A percentile compares a stretch with the other conserved stretches of the same genome.
Evolutionary conservation across 2,329 filamentous ascomycete species (phyloP).

Genomic region (Hypoxylon rubiginosum): DNA sequence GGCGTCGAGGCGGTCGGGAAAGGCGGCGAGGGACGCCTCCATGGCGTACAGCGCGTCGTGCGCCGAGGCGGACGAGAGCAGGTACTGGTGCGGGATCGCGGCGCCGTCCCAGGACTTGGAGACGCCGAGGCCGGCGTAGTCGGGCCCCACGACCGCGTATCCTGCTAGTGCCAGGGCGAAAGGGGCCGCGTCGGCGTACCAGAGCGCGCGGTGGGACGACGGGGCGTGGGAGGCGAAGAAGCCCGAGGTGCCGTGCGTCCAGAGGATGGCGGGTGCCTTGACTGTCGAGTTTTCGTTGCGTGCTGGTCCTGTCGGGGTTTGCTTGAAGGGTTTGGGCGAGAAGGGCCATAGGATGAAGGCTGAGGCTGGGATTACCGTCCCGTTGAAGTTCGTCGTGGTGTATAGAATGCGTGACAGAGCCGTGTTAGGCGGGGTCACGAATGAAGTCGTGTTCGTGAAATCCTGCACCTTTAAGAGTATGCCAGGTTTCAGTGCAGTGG

Average conservation of each 20-base stretch:
- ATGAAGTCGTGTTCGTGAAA: conserved; percentile 55
- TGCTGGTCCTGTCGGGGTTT: background rate
- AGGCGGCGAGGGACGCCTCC: conserved; percentile 58
- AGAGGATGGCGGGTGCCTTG: conserved; percentile 54
- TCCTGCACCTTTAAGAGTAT: conserved; percentile 57
- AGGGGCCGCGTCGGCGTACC: conserved; percentile 57
- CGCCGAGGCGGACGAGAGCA: conserved; percentile 55
- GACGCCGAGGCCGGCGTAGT: conserved; percentile 62
- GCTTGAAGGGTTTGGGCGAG: conserved; percentile 22
- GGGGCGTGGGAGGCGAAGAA: conserved; percentile 56
- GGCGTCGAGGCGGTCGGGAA: conserved; percentile 51
- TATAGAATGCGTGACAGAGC: conserved; percentile 64
- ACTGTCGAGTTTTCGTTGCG: background rate
- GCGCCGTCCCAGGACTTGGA: conserved; percentile 50
- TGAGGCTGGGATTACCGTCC: conserved; percentile 61
- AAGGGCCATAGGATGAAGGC: conserved; percentile 66
- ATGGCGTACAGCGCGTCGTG: conserved; percentile 60
- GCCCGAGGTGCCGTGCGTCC: conserved; percentile 62
- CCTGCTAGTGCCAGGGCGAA: conserved; percentile 58
- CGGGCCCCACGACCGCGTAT: conserved; percentile 60
- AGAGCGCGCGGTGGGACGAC: conserved; percentile 57
- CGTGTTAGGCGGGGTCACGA: conserved; percentile 57
- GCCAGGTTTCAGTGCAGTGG: conserved; percentile 50
- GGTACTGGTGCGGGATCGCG: conserved; percentile 57
- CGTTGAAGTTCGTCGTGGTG: conserved; percentile 60